These are phyloP conservation scores for Botryotinia convoluta DNA, from an alignment of 2,329 filamentous ascomycete genomes.

Conservation along the genomic window DNA sequence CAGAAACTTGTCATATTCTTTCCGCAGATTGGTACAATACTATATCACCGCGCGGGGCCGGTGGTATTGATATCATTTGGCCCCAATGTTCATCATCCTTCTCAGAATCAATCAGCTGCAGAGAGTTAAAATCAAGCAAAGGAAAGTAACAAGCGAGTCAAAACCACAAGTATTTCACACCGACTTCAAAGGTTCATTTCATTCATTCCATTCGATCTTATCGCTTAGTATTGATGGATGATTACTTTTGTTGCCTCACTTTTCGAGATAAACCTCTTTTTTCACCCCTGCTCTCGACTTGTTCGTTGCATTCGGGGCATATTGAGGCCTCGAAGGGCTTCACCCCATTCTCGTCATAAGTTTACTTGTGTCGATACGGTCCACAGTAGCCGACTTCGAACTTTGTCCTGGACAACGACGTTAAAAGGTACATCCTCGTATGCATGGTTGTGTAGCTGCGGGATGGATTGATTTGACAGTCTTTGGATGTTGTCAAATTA, in stretches of 20 bases:
- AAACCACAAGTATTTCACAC: rapidly evolving
- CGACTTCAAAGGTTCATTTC: not conserved
- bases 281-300: not conserved
- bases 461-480: not conserved
- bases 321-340: not conserved
- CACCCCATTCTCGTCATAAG: not conserved
- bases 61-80: not conserved
- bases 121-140: not conserved
- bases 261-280: not conserved
- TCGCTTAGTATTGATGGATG: not conserved
- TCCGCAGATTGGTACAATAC: not conserved
- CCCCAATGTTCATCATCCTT: not conserved
- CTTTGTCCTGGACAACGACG: not conserved
- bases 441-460: not conserved
- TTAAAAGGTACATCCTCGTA: not conserved
- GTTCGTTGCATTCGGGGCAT: not conserved
- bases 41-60: not conserved
- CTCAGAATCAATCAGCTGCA: not conserved
- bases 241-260: not conserved
- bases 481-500: not conserved
- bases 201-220: not conserved
- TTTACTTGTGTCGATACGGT: not conserved
- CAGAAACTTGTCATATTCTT: not conserved
- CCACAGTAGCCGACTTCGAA: not conserved
- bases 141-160: not conserved